Conservation (phyloP, 495 filamentous ascomycete species). For the Penicillium pulvis region DNA sequence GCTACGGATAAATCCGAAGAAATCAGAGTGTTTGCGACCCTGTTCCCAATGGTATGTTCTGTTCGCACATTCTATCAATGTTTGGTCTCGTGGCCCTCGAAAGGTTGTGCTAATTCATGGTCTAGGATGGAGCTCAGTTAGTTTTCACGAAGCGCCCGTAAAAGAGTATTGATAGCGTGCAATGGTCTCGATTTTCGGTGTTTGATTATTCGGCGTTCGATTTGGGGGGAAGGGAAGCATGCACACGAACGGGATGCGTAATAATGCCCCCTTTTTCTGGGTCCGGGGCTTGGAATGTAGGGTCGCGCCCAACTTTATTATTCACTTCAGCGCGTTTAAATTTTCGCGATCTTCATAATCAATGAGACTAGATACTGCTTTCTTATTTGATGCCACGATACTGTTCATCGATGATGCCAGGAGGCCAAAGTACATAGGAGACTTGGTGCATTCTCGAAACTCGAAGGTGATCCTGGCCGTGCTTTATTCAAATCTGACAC, state of each 20-base stretch:
- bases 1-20: constrained; percentile 76
- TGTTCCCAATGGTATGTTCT: constrained; percentile 83
- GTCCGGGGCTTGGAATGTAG: neutral
- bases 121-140: constrained; percentile 61
- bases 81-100: constrained; percentile 2
- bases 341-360: too few species aligned
- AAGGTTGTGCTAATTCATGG: neutral
- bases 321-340: too few species aligned
- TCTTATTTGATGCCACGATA: too few species aligned
- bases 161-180: neutral
- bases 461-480: too few species aligned
- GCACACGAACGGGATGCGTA: neutral
- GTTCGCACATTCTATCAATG: constrained; percentile 11
- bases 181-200: neutral
- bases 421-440: too few species aligned
- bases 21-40: constrained; percentile 93
- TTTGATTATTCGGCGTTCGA: neutral
- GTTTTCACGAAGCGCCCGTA: constrained; percentile 53
- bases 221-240: neutral
- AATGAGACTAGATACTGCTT: too few species aligned
- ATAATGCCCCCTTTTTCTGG: neutral
- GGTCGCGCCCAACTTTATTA: too few species aligned
- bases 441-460: too few species aligned
- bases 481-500: neutral
- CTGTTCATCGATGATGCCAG: too few species aligned